Percentiles rank a stretch among this genome's conserved stretches.
phyloP scores from a whole-genome alignment of 805 yeast genomes.

The Scheffersomyces lignosus region DNA sequence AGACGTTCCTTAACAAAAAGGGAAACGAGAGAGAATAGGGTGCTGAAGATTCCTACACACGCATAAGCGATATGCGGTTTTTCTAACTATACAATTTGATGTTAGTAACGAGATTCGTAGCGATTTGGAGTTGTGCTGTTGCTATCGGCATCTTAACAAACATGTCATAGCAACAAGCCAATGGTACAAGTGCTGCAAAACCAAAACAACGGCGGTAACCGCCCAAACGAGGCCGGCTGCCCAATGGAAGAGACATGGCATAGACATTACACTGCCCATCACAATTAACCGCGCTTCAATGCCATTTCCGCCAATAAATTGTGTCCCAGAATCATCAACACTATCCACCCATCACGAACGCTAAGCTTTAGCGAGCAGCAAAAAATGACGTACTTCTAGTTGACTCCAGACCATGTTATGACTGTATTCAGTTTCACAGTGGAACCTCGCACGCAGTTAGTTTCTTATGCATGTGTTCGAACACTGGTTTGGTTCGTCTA shows the following conservation, averaged over 20 bases:
- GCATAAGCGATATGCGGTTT: slow-evolving; percentile 87
- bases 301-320: too few relatives aligned
- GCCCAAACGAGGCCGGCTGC: too few relatives aligned
- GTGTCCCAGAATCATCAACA: too few relatives aligned
- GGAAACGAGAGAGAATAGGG: slow-evolving; percentile 78
- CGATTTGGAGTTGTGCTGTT: slow-evolving; percentile 1
- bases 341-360: background rate
- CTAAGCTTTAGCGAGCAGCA: background rate
- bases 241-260: too few relatives aligned
- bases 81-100: slow-evolving; percentile 38
- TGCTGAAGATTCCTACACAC: slow-evolving; percentile 77
- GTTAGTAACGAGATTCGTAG: slow-evolving; percentile 10
- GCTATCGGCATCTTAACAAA: background rate
- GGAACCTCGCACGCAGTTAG: too few relatives aligned
- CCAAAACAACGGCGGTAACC: slow-evolving; percentile 1
- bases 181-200: background rate
- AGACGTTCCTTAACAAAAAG: slow-evolving; percentile 78
- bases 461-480: too few relatives aligned
- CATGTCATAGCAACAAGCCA: slow-evolving; percentile 1
- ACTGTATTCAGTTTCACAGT: background rate
- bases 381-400: slow-evolving; percentile 19
- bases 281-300: too few relatives aligned
- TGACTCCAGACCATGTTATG: slow-evolving; percentile 15
- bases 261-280: too few relatives aligned
- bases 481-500: too few relatives aligned